Evolutionary conservation across 1,284 basidiomycete genomes (phyloP), one percentile per base, ranked within the genome.

Genomic region (Austroboletus novae-zelandiae): DNA sequence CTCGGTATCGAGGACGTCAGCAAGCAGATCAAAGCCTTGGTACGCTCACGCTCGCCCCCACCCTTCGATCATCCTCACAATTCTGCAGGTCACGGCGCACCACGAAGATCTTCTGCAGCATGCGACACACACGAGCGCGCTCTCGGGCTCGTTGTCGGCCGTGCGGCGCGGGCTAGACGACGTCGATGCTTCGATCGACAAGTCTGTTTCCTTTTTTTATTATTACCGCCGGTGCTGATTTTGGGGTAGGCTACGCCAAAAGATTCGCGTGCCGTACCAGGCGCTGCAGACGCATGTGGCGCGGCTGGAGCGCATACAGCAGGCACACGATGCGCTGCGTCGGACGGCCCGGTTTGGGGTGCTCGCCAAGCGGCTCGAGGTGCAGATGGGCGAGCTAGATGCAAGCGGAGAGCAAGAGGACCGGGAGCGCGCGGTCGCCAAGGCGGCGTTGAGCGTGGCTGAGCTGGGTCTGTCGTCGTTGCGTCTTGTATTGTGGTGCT

Each of bases 371-470:
- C 75, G 94, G 32, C 75, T 98, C 42, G 86, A 95, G 58, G 64
- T 74, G 4, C 94, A 94, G 71, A 90, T 94, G 79, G 71, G 71
- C 17, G 84, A 86, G 55, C 77, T 92, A 61, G 78, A 23, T 23
- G 20, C 20, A 23, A 5, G 52, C 2, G 60, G 63, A 17, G 52
- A 60, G 31, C 86, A 89, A 61, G 86, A 89, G 30, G 91, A 93
- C 56, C 88, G 84, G 66, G 92, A 95, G 62, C 76, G 91, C 6
- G 82, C 83, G 11, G 84, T 96, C 58, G 87, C 92, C 4, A 94
- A 94, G 68, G 93, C 94, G 1, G 94, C 94, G 9, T 71, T 97
- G 57, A 94, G 84, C 37, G 84, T 96, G 5, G 91, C 94, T 1
- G 94, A 98, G 67, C 75, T 97, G 35, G 80, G 92, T 92, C 54